Evolutionary conservation across 2,329 filamentous ascomycete genomes (phyloP).

Genomic region (Diplodia seriata): DNA sequence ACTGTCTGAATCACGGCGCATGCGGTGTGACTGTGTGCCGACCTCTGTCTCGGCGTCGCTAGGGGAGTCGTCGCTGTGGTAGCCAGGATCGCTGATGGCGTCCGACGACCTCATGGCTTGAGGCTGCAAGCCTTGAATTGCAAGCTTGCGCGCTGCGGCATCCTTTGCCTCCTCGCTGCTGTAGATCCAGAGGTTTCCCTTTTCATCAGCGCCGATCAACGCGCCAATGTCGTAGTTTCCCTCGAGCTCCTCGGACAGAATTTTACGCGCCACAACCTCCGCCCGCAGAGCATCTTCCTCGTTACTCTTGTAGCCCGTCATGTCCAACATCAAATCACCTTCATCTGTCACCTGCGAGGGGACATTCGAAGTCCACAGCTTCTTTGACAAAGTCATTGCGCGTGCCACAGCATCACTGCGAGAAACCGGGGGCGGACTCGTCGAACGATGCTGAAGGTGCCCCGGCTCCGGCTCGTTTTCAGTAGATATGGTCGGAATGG

Average conservation of each 20-base stretch:
- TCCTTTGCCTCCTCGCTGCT: slow-evolving; percentile 96
- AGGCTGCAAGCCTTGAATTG: slow-evolving; percentile 60
- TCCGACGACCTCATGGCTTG: slow-evolving; percentile 69
- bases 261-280: slow-evolving; percentile 90
- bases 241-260: slow-evolving; percentile 89
- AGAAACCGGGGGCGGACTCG: slow-evolving; percentile 77
- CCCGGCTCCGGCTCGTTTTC: slow-evolving; percentile 42
- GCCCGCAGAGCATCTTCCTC: slow-evolving; percentile 91
- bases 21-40: slow-evolving; percentile 55
- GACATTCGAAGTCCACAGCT: slow-evolving; percentile 88
- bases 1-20: slow-evolving; percentile 71
- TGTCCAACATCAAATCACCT: slow-evolving; percentile 96
- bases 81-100: slow-evolving; percentile 89
- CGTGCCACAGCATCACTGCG: slow-evolving; percentile 79
- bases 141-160: slow-evolving; percentile 73
- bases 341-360: slow-evolving; percentile 89
- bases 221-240: slow-evolving; percentile 96
- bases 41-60: slow-evolving; percentile 64
- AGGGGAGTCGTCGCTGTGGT: slow-evolving; percentile 82
- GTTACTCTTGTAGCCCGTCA: slow-evolving; percentile 89
- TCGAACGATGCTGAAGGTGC: slow-evolving; percentile 59
- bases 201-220: slow-evolving; percentile 91
- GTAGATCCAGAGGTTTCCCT: slow-evolving; percentile 99
- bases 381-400: slow-evolving; percentile 83
- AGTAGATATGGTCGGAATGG: slow-evolving; percentile 41